Base-by-base conservation (phyloP, 2,329 filamentous ascomycete species). In the Hortaea werneckii region DNA sequence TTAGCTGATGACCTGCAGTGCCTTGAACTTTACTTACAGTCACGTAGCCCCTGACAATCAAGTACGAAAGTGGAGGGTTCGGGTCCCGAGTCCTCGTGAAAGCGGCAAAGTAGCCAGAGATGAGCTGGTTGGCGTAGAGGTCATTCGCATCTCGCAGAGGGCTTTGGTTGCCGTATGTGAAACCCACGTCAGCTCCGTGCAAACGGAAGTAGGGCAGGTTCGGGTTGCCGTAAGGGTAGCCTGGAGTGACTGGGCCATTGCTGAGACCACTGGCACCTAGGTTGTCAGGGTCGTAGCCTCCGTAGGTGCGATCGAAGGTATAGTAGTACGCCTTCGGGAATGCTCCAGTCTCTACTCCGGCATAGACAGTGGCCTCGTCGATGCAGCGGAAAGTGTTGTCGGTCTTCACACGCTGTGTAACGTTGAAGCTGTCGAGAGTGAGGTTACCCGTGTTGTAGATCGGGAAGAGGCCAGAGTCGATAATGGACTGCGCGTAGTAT, bases 331-430 rank as follows among this genome's bases (percentile, higher is more conserved):
- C 65, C 5, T 65, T 61, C 28, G 67, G 58, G 54, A 79, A 74
- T 0, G 71, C 68, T 3, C 64, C 61, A 11, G 67, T 69, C 11
- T 57, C 60, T 0, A 72, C 62, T 2, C 71, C 76, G 0, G 74
- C 67, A 54, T 73, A 74, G 5, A 73, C 73, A 2, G 77, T 80
- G 5, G 77, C 76, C 58, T 80, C 71, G 56, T 79, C 75, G 42
- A 76, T 64, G 58, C 78, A 82, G 46, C 77, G 73, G 66, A 80
- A 80, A 6, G 73, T 71, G 43, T 69, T 74, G 58, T 81, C 77
- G 2, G 77, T 80, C 2, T 75, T 71, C 37, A 80, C 65, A 5
- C 73, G 73, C 5, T 73, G 65, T 13, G 71, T 70, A 30, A 75
- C 66, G 49, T 77, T 78, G 67, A 75, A 80, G 2, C 77, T 66